phyloP scores from a whole-genome alignment of 192 early-diverging fungal genomes.

The Allomyces macrogynus region DNA sequence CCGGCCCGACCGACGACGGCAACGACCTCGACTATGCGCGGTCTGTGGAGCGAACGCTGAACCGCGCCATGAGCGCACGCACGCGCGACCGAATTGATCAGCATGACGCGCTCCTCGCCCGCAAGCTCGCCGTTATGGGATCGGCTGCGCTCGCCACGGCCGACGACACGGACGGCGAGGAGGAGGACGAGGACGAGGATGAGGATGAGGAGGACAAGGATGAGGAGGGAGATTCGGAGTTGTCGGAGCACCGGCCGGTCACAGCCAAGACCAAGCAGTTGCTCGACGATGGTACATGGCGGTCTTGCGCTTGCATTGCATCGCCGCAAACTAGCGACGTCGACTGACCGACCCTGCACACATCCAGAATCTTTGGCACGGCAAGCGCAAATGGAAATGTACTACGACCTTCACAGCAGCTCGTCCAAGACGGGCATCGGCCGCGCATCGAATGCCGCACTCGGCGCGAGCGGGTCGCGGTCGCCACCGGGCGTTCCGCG shows the following conservation, averaged over 20 bases:
- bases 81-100: not conserved
- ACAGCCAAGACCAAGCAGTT: not conserved
- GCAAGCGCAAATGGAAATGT: slow-evolving; percentile 8
- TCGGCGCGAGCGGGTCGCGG: not conserved
- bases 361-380: not conserved
- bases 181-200: no score
- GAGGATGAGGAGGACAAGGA: slow-evolving; percentile 12
- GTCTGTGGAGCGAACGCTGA: not conserved
- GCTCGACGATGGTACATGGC: not conserved
- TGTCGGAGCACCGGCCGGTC: not conserved
- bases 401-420: slow-evolving; percentile 6
- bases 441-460: not conserved
- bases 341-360: not conserved
- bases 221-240: slow-evolving; percentile 8
- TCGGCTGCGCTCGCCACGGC: not conserved
- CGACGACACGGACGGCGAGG: not conserved
- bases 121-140: not conserved
- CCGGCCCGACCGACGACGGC: no score
- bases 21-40: not conserved
- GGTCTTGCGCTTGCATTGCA: no score
- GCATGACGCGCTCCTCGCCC: not conserved
- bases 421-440: not conserved
- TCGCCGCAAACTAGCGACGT: no score
- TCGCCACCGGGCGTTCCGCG: not conserved
- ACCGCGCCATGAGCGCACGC: not conserved